Evolutionary conservation across 139 green algal species (phyloP).

Genomic region (Gonium pectorale): DNA sequence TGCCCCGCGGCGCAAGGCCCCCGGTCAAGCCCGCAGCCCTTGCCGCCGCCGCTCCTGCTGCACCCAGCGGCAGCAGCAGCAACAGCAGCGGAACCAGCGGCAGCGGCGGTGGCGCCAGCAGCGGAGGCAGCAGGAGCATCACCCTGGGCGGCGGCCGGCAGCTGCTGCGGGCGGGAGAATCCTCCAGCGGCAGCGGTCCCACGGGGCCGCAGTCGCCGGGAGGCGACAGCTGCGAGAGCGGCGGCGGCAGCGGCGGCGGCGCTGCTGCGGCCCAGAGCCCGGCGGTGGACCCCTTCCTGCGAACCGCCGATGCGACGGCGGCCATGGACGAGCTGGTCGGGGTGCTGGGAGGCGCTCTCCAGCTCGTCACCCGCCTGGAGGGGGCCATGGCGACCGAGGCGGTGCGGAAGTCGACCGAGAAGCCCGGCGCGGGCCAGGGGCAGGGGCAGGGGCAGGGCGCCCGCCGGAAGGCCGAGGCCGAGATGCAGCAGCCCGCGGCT

Average conservation of each 20-base stretch:
- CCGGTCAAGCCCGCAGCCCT: too few species aligned
- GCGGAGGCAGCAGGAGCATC: neutral
- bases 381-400: neutral
- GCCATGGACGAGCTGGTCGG: conserved; percentile 1
- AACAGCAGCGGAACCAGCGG: neutral
- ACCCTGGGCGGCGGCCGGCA: too few species aligned
- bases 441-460: too few species aligned
- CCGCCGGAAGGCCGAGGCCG: too few species aligned
- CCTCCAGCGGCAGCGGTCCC: too few species aligned
- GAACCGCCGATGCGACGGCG: conserved; percentile 3
- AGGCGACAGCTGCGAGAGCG: neutral
- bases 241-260: neutral
- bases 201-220: too few species aligned
- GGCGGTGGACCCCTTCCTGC: neutral
- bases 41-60: too few species aligned
- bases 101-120: neutral
- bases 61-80: neutral
- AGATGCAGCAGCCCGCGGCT: too few species aligned
- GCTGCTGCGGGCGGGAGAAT: too few species aligned
- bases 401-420: neutral
- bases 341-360: neutral
- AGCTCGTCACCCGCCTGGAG: conserved; percentile 9
- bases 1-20: neutral
- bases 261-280: too few species aligned
- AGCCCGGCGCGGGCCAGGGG: neutral